Evolutionary conservation across 495 filamentous ascomycete species (phyloP), one percentile per base, ranked within the genome.

Genomic region (Penicillium riverlandense): DNA sequence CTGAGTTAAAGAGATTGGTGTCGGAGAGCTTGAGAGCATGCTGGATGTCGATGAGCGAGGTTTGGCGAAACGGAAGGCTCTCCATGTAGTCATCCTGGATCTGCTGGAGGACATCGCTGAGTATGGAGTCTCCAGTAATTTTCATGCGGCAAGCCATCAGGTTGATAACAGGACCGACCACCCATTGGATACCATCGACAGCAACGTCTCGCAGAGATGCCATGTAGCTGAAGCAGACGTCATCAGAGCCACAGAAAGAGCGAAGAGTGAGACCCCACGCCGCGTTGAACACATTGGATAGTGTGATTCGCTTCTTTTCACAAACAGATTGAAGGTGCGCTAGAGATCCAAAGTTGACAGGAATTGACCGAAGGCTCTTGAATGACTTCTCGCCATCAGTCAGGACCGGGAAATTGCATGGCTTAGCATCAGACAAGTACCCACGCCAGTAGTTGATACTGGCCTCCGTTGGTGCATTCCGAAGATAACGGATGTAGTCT

Each of bases 181-280:
- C 64, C 9, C 67, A 61, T 27, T 77, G 68, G 11, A 76, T 58
- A 1, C 57, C 62, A 29, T 69, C 58, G 1, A 73, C 60, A 6
- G 73, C 49, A 6, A 66, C 53, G 52, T 81, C 76, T 29, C 77
- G 60, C 11, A 76, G 64, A 1, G 74, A 78, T 12, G 68, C 60
- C 38, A 75, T 62, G 44, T 78, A 78, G 30, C 71, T 72, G 48
- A 78, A 81, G 41, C 68, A 77, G 1, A 79, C 62, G 36, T 78
- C 75, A 13, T 71, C 53, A 5, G 67, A 66, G 1, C 66, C 64
- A 40, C 66, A 71, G 50, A 77, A 79, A 31, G 51, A 53, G 27
- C 69, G 69, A 35, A 81, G 55, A 0, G 71, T 66, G 11, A 80
- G 53, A 2, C 69, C 76, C 77, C 77, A 81, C 4, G 69, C 72